These are phyloP conservation scores for Nitzschia palea DNA, from an alignment of 108 stramenopile genomes.

Conservation along the genomic window DNA sequence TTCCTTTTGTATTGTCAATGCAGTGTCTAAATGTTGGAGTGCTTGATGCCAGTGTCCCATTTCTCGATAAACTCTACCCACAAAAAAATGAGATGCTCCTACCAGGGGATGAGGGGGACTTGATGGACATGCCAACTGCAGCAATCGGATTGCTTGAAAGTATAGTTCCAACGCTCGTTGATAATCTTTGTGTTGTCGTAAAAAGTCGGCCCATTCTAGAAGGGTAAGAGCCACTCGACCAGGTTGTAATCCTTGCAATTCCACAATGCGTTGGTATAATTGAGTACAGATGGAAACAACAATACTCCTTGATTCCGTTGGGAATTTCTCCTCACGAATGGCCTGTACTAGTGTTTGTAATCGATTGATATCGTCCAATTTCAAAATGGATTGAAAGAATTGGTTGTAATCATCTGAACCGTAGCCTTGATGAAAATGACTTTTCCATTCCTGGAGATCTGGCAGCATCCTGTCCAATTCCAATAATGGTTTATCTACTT, in stretches of 20 bases:
- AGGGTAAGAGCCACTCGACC: conserved; percentile 8
- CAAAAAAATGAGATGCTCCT: conserved; percentile 28
- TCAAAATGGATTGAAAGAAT: too few species aligned
- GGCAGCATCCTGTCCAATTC: conserved; percentile 14
- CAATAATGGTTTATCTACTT: conserved; percentile 18
- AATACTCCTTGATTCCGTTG: not conserved
- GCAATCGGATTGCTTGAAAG: conserved; percentile 16
- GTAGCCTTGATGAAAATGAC: not conserved
- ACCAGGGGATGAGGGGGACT: conserved; percentile 22
- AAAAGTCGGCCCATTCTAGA: conserved; percentile 13
- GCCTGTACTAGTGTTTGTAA: conserved; percentile 7
- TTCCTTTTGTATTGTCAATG: conserved; percentile 20
- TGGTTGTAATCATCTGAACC: too few species aligned
- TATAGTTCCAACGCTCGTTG: conserved; percentile 13
- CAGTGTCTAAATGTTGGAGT: conserved; percentile 13
- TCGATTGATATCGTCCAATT: conserved; percentile 17
- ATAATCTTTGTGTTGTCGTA: conserved; percentile 26
- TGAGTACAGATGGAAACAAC: not conserved
- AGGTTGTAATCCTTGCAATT: conserved; percentile 12
- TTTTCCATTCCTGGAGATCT: not conserved
- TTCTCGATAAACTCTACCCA: conserved; percentile 22
- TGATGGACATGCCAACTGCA: conserved; percentile 10
- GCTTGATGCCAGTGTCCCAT: conserved; percentile 11
- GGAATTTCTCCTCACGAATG: not conserved
- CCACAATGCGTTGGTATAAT: conserved; percentile 15